Evolutionary conservation across 2,329 filamentous ascomycete species (phyloP), one percentile per base, ranked within the genome.

Genomic region (Claviceps fusiformis): DNA sequence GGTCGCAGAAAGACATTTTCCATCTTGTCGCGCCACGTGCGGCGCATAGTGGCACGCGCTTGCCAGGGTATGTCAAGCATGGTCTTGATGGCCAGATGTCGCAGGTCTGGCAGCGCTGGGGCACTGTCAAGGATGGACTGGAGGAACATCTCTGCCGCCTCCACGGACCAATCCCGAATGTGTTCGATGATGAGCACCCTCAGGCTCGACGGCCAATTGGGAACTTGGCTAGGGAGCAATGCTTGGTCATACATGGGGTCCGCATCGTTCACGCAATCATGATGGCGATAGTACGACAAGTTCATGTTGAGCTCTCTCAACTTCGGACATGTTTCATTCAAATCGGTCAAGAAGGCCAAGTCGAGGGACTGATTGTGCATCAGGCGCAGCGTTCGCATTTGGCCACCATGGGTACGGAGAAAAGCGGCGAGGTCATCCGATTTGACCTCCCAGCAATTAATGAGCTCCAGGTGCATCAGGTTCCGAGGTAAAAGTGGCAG

Each of bases 21-120:
- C 53, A 96, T 73, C 59, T 77, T 83, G n/a, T 79, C 75, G 52
- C 83, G 83, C 88, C 90, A 95, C 59, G 81, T 80, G 60, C 86
- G 82, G 44, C 91, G 81, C 63, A 96, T 85, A n/a, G 78, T 78
- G 19, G 87, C 87, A 46, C 92, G 82, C 64, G 89, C 82, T 58
- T 89, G 84, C 88, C 90, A 95, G 11, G 86, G 83, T 49, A 83
- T 79, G 63, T 91, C 82, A 50, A 96, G 74, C 68, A 89, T 92
- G 1, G 86, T 84, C 62, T 85, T 87, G 60, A 96, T 79, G 1
- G 80, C 76, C 11, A 96, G 72, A 47, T 78, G 75, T 9, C 89
- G 83, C 29, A 97, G 76, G 56, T 82, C 72, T 0, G 76, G 80
- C 27, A 97, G 68, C 3, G 77, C 69, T 1, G 77, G 72, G 0